A percentile compares a stretch with the other conserved stretches of the same genome.
Evolutionary conservation across 352 stramenopile species (phyloP).

Genomic region (Phytophthora ramorum): DNA sequence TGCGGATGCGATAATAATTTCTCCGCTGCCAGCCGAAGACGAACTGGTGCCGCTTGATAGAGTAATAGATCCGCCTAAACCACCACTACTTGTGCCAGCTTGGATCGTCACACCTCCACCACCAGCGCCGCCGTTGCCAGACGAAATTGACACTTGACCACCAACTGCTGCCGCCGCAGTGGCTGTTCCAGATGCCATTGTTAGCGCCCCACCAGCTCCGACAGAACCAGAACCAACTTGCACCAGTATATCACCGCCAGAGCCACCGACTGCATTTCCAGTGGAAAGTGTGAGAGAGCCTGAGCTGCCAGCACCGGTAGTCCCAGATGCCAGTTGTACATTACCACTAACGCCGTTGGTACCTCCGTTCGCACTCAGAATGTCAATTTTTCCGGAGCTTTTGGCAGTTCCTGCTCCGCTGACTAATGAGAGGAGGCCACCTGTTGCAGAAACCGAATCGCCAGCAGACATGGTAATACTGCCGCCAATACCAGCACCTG

Average conservation of each 20-base stretch:
- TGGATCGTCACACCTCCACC: slow-evolving; percentile 38
- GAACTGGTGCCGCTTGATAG: slow-evolving; percentile 46
- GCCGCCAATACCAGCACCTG: slow-evolving; percentile 38
- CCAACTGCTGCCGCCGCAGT: slow-evolving; percentile 30
- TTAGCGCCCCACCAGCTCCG: slow-evolving; percentile 47
- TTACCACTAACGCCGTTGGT: slow-evolving; percentile 61
- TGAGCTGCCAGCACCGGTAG: slow-evolving; percentile 51
- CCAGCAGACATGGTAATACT: slow-evolving; percentile 47
- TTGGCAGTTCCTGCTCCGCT: slow-evolving; percentile 47
- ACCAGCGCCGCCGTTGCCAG: slow-evolving; percentile 40
- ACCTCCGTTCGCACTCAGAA: slow-evolving; percentile 41
- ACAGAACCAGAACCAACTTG: slow-evolving; percentile 51
- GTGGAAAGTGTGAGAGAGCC: slow-evolving; percentile 54
- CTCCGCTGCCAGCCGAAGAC: slow-evolving; percentile 40
- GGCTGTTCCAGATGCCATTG: slow-evolving; percentile 42
- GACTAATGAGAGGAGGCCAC: slow-evolving; percentile 44
- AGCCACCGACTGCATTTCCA: slow-evolving; percentile 49
- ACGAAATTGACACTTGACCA: slow-evolving; percentile 35
- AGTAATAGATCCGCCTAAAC: slow-evolving; percentile 43
- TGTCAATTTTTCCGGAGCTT: slow-evolving; percentile 52
- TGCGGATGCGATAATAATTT: slow-evolving; percentile 40
- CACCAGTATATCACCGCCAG: slow-evolving; percentile 54
- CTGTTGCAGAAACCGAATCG: slow-evolving; percentile 40
- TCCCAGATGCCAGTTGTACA: slow-evolving; percentile 46
- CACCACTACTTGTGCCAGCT: slow-evolving; percentile 32